Conservation (phyloP, 164 flowering plant genomes). For the Magnolia kwangsiensis region DNA sequence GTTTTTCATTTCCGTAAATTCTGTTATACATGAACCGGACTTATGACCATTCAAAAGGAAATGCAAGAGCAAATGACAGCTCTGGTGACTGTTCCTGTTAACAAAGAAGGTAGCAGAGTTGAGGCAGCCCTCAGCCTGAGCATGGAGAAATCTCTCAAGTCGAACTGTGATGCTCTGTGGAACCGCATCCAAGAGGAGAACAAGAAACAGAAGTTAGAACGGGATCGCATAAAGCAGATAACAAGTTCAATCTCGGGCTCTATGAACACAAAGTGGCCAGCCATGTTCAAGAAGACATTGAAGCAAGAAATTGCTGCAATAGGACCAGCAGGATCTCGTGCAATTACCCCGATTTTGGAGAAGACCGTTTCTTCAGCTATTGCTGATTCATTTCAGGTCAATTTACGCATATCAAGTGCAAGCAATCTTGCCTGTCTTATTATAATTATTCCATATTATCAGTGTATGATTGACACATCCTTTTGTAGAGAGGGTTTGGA, state of each 20-base stretch:
- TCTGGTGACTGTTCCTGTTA: slow-evolving; percentile 49
- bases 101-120: slow-evolving; percentile 80
- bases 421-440: too few relatives aligned
- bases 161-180: slow-evolving; percentile 82
- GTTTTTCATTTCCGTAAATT: too few relatives aligned
- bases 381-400: slow-evolving; percentile 84
- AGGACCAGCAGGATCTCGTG: slow-evolving; percentile 61
- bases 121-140: slow-evolving; percentile 67
- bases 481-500: slow-evolving; percentile 77
- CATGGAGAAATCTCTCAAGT: slow-evolving; percentile 75
- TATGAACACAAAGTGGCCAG: slow-evolving; percentile 68
- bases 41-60: slow-evolving; percentile 65
- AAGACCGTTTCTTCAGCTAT: slow-evolving; percentile 67
- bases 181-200: slow-evolving; percentile 85
- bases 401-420: not conserved
- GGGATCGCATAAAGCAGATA: slow-evolving; percentile 69
- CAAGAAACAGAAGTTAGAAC: slow-evolving; percentile 49
- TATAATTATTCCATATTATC: not conserved
- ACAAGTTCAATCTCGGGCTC: slow-evolving; percentile 45
- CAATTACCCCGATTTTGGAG: slow-evolving; percentile 61
- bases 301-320: slow-evolving; percentile 81
- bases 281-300: slow-evolving; percentile 54
- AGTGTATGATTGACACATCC: slow-evolving; percentile 9
- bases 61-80: slow-evolving; percentile 66
- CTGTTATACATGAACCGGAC: too few relatives aligned